phyloP scores from a whole-genome alignment of 2,329 filamentous ascomycete genomes.

The Colletotrichum sublineola region DNA sequence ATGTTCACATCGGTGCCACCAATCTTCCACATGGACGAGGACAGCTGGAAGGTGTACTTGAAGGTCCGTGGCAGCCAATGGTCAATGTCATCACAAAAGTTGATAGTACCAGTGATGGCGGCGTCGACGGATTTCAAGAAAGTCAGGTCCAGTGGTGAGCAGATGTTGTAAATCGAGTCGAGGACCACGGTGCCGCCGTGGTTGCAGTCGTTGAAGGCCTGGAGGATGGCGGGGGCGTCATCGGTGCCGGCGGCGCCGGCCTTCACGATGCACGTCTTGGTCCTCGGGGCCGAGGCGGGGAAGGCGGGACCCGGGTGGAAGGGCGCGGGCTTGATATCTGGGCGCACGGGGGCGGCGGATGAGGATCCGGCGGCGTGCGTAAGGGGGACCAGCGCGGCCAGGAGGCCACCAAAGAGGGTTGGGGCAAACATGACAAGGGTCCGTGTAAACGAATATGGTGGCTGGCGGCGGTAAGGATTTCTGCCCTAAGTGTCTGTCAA shows the following conservation, averaged over 20 bases:
- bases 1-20: slow-evolving; percentile 66
- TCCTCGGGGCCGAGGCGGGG: slow-evolving; percentile 43
- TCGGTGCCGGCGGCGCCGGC: slow-evolving; percentile 48
- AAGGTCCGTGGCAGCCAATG: slow-evolving; percentile 78
- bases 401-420: slow-evolving; percentile 36
- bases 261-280: slow-evolving; percentile 47
- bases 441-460: neutral
- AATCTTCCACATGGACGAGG: slow-evolving; percentile 57
- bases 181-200: slow-evolving; percentile 74
- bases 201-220: slow-evolving; percentile 70
- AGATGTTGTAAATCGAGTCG: slow-evolving; percentile 70
- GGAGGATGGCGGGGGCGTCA: slow-evolving; percentile 59
- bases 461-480: neutral
- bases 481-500: slow-evolving; percentile 33
- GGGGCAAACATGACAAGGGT: slow-evolving; percentile 33
- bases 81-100: slow-evolving; percentile 75
- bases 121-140: slow-evolving; percentile 75
- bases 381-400: slow-evolving; percentile 35
- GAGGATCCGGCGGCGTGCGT: slow-evolving; percentile 26
- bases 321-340: slow-evolving; percentile 43
- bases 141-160: slow-evolving; percentile 74
- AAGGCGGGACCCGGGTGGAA: slow-evolving; percentile 42
- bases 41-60: slow-evolving; percentile 75
- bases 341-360: slow-evolving; percentile 27
- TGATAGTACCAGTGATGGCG: slow-evolving; percentile 66